phyloP scores from a whole-genome alignment of 2,329 filamentous ascomycete genomes.

The Monosporascus sp. region DNA sequence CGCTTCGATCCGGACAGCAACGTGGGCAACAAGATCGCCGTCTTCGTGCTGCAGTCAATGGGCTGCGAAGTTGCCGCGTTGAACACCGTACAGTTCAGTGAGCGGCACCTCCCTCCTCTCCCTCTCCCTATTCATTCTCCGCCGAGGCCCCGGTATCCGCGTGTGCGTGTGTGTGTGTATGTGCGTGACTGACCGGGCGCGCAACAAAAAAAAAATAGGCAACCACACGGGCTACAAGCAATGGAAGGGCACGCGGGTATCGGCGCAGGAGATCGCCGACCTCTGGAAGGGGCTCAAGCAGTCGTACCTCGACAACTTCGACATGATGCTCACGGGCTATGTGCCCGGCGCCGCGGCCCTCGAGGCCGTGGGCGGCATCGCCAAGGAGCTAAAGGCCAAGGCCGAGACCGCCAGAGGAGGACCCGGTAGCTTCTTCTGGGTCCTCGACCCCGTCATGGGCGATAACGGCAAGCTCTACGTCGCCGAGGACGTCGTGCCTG shows the following conservation, averaged over 20 bases:
- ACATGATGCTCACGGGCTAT: slow-evolving; percentile 93
- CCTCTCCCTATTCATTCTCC: not conserved
- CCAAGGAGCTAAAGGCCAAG: slow-evolving; percentile 68
- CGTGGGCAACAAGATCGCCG: slow-evolving; percentile 96
- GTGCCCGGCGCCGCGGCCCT: slow-evolving; percentile 83
- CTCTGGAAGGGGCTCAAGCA: slow-evolving; percentile 81
- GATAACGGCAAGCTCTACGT: slow-evolving; percentile 92
- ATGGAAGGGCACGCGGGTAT: slow-evolving; percentile 77
- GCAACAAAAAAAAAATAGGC: slow-evolving; percentile 45
- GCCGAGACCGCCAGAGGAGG: slow-evolving; percentile 32
- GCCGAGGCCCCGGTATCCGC: not conserved
- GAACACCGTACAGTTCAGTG: slow-evolving; percentile 97
- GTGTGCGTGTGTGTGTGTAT: not conserved
- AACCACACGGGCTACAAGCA: slow-evolving; percentile 93
- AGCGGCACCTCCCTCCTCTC: slow-evolving; percentile 6
- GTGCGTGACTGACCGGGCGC: slow-evolving; percentile 4
- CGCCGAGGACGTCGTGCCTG: slow-evolving; percentile 82
- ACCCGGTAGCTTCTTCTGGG: slow-evolving; percentile 88
- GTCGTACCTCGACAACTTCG: slow-evolving; percentile 81
- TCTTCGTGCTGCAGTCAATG: slow-evolving; percentile 87
- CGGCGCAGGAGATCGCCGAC: slow-evolving; percentile 75
- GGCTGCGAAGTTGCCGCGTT: slow-evolving; percentile 91
- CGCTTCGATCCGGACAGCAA: slow-evolving; percentile 52
- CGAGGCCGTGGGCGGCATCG: slow-evolving; percentile 78
- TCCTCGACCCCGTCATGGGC: slow-evolving; percentile 96